These are phyloP conservation scores for Elongisporangium prolatum DNA, from an alignment of 352 stramenopile genomes.

Conservation along the genomic window DNA sequence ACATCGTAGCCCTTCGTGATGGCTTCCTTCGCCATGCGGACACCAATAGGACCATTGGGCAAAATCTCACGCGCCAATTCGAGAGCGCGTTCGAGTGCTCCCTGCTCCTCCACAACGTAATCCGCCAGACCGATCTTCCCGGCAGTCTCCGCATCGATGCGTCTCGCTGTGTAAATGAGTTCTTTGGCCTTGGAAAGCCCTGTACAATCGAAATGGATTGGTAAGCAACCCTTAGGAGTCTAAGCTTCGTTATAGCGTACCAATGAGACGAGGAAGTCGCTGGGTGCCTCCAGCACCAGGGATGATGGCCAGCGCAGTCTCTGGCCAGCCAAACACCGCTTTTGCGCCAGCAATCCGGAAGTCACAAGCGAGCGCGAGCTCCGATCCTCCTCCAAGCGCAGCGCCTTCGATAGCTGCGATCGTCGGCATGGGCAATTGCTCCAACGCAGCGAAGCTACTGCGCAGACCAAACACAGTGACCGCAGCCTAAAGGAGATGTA, in stretches of 20 bases:
- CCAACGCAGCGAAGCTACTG: slow-evolving; percentile 79
- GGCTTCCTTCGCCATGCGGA: slow-evolving; percentile 90
- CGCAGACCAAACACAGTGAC: slow-evolving; percentile 73
- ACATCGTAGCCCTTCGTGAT: slow-evolving; percentile 85
- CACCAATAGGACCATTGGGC: slow-evolving; percentile 87
- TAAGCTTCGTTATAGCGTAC: slow-evolving; percentile 14
- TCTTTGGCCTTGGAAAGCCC: slow-evolving; percentile 90
- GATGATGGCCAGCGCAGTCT: slow-evolving; percentile 92
- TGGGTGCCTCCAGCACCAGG: slow-evolving; percentile 92
- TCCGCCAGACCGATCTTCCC: slow-evolving; percentile 88
- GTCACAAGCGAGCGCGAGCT: slow-evolving; percentile 91
- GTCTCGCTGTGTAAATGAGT: slow-evolving; percentile 91
- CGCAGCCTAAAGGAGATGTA: slow-evolving; percentile 31
- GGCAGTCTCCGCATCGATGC: slow-evolving; percentile 67
- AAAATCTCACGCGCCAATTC: slow-evolving; percentile 88
- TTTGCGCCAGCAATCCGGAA: slow-evolving; percentile 87
- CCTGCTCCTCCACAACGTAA: slow-evolving; percentile 70
- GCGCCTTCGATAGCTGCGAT: slow-evolving; percentile 91
- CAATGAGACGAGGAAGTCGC: slow-evolving; percentile 88
- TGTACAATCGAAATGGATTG: slow-evolving; percentile 2
- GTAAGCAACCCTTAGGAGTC: not conserved
- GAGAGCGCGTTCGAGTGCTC: slow-evolving; percentile 68
- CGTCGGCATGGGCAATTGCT: slow-evolving; percentile 89
- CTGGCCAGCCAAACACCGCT: slow-evolving; percentile 85
- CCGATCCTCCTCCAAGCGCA: slow-evolving; percentile 88